A percentile compares a stretch with the other conserved stretches of the same genome.
phyloP scores from a whole-genome alignment of 352 stramenopile species.

The Globisporangium nodosum region DNA sequence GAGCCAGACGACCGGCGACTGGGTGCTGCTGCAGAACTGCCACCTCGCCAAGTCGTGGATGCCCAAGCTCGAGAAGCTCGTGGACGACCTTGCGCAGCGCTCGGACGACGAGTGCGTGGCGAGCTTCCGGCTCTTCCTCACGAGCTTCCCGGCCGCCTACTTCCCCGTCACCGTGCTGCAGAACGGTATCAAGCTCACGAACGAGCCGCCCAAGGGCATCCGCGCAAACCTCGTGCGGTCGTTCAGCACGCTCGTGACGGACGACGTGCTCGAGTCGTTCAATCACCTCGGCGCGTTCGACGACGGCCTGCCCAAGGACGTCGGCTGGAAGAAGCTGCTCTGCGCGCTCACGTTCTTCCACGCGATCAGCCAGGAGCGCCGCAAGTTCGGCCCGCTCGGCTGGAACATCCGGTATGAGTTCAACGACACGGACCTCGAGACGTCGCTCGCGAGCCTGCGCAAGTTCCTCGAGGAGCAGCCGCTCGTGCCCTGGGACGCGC shows the following conservation, averaged over 20 bases:
- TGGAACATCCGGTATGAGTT: slow-evolving; percentile 97
- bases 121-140: slow-evolving; percentile 90
- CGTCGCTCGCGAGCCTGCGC: slow-evolving; percentile 83
- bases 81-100: slow-evolving; percentile 75
- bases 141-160: slow-evolving; percentile 88
- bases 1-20: slow-evolving; percentile 82
- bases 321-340: slow-evolving; percentile 88
- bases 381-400: slow-evolving; percentile 92
- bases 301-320: slow-evolving; percentile 48
- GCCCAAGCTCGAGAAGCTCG: slow-evolving; percentile 88
- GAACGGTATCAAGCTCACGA: slow-evolving; percentile 92
- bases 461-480: slow-evolving; percentile 92
- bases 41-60: slow-evolving; percentile 94
- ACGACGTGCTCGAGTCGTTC: slow-evolving; percentile 66
- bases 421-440: slow-evolving; percentile 94
- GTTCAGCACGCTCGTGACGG: slow-evolving; percentile 83
- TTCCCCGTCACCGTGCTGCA: slow-evolving; percentile 92
- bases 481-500: slow-evolving; percentile 89
- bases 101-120: slow-evolving; percentile 40
- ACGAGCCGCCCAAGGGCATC: slow-evolving; percentile 90
- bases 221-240: slow-evolving; percentile 86
- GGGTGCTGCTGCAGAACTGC: slow-evolving; percentile 94
- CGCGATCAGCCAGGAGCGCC: slow-evolving; percentile 90
- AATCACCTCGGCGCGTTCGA: slow-evolving; percentile 48
- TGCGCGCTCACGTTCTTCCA: slow-evolving; percentile 92